These are phyloP conservation scores for Bocquillonia castaneifolia DNA, from an alignment of 441 rosid species.

Conservation along the genomic window DNA sequence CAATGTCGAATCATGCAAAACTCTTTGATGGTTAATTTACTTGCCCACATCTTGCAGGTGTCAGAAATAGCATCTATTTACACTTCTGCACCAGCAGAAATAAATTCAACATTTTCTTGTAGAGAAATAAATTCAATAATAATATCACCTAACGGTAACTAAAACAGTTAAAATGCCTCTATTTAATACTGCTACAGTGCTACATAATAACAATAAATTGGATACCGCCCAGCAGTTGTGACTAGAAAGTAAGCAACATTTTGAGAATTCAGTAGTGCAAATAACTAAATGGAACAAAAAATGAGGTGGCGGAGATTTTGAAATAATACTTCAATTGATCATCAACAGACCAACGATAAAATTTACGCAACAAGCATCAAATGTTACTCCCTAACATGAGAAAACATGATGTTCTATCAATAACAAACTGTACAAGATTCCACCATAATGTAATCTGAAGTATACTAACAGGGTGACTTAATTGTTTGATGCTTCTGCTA, in stretches of 20 bases:
- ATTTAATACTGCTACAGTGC: not conserved
- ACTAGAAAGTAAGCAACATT: not conserved
- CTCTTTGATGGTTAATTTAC: not conserved
- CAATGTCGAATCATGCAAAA: not conserved
- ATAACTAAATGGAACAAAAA: not conserved
- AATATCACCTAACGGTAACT: not conserved
- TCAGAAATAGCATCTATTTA: not conserved
- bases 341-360: not conserved
- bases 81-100: not conserved
- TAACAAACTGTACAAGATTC: not conserved
- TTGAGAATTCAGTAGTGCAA: not conserved
- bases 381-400: too few relatives aligned
- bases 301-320: not conserved
- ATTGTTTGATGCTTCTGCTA: constrained; percentile 61
- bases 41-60: not conserved
- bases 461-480: constrained; percentile 61
- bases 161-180: not conserved
- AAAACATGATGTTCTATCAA: not conserved
- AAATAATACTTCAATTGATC: not conserved
- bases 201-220: not conserved
- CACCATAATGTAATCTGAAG: constrained; percentile 9
- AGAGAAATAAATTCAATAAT: not conserved
- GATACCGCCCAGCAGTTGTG: not conserved
- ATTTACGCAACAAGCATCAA: not conserved
- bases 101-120: not conserved